Conservation (phyloP, 441 rosid species). For the Populus hybrid region DNA sequence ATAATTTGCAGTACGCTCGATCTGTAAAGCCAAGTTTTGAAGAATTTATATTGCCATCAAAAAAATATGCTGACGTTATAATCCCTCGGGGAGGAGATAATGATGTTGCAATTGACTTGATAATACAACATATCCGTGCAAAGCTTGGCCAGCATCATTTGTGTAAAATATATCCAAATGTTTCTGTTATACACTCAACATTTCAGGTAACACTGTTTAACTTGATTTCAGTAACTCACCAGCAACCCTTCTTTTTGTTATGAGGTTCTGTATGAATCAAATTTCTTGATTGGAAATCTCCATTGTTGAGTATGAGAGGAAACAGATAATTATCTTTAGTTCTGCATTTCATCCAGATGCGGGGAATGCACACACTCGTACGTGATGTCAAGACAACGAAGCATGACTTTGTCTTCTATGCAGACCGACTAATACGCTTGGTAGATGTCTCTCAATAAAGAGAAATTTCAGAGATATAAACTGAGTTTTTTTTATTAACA, state of each 20-base stretch:
- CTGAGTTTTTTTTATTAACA: no score
- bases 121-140: no score
- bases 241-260: neutral
- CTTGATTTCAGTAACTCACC: neutral
- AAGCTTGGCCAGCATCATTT: no score
- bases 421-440: no score
- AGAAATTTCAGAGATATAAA: no score
- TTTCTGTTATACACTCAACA: conserved; percentile 41
- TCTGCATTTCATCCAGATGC: conserved; percentile 33
- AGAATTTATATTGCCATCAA: neutral
- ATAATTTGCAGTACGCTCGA: conserved; percentile 60
- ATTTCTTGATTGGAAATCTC: conserved; percentile 1
- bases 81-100: conserved; percentile 86
- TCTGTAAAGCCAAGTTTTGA: conserved; percentile 95
- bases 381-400: conserved; percentile 74
- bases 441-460: no score
- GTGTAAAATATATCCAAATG: no score
- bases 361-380: conserved; percentile 93
- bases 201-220: conserved; percentile 52
- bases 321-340: neutral
- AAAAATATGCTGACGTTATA: conserved; percentile 59
- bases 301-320: neutral
- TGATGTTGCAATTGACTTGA: no score
- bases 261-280: neutral
- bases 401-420: conserved; percentile 23